These are phyloP conservation scores for Dictyostelium firmibasis DNA, from an alignment of 78 protist genomes.

Conservation along the genomic window DNA sequence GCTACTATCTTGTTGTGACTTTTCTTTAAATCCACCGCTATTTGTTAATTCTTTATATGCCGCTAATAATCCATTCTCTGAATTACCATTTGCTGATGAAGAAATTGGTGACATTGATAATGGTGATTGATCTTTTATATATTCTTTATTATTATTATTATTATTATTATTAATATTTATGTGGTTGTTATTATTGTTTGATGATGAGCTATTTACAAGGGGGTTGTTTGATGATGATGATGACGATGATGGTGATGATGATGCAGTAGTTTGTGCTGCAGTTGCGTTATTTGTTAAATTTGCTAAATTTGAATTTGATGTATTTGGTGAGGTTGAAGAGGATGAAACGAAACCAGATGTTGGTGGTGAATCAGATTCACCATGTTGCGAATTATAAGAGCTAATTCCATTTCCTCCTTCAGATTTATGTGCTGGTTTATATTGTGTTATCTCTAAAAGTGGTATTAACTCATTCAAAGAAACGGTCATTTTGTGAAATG, in stretches of 20 bases:
- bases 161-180: not conserved
- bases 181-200: not conserved
- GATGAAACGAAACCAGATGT: not conserved
- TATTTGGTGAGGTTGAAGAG: not conserved
- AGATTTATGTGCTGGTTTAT: conserved; percentile 38
- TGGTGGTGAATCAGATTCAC: conserved; percentile 13
- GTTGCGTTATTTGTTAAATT: not conserved
- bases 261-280: not conserved
- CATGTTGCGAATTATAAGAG: not conserved
- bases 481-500: conserved; percentile 10
- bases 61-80: not conserved
- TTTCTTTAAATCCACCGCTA: not conserved
- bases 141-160: not conserved
- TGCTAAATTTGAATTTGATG: not conserved
- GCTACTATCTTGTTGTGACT: not conserved
- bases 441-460: conserved; percentile 12
- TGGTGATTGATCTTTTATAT: not conserved
- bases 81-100: not conserved
- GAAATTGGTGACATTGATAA: conserved; percentile 19
- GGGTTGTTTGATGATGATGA: not conserved
- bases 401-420: not conserved
- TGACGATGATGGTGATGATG: not conserved
- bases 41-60: conserved; percentile 7
- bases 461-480: not conserved
- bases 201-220: not conserved